Conservation (phyloP, 1,284 basidiomycete genomes). For the Ceratobasidium sp. region DNA sequence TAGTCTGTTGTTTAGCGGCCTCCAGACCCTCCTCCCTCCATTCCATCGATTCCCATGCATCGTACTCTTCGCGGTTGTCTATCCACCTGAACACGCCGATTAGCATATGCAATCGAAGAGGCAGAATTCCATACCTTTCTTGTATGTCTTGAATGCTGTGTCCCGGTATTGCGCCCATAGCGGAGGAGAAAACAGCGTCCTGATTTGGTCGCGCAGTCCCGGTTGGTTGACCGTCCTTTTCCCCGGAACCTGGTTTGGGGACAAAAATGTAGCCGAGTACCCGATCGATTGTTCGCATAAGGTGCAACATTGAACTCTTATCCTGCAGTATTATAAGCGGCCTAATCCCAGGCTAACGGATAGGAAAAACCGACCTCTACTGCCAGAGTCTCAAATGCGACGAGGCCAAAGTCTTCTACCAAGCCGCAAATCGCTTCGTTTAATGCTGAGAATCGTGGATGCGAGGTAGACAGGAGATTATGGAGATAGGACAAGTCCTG, state of each 20-base stretch:
- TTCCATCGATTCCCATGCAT: constrained; percentile 48
- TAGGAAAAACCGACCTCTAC: constrained; percentile 75
- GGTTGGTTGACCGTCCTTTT: constrained; percentile 57
- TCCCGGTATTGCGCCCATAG: constrained; percentile 69
- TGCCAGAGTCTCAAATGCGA: constrained; percentile 96
- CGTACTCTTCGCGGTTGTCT: constrained; percentile 46
- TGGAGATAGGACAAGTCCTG: constrained; percentile 94
- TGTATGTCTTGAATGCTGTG: constrained; percentile 81
- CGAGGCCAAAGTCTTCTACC: constrained; percentile 94
- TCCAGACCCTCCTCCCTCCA: constrained; percentile 48
- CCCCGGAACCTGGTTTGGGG: constrained; percentile 71
- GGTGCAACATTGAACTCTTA: constrained; percentile 91
- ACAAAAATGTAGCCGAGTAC: constrained; percentile 91
- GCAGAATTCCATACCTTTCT: constrained; percentile 72
- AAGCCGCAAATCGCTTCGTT: constrained; percentile 93
- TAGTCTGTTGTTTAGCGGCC: not conserved
- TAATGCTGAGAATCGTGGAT: constrained; percentile 78
- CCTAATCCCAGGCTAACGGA: not conserved
- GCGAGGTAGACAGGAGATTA: constrained; percentile 75
- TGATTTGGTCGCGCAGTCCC: constrained; percentile 70
- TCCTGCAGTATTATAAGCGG: constrained; percentile 68
- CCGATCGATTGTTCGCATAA: constrained; percentile 85
- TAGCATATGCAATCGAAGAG: not conserved
- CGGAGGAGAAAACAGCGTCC: constrained; percentile 75
- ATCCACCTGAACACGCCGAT: constrained; percentile 43